Percentiles rank a stretch among this genome's conserved stretches.
Evolutionary conservation across 306 rosid species (phyloP).

Genomic region (Quillaja saponaria): DNA sequence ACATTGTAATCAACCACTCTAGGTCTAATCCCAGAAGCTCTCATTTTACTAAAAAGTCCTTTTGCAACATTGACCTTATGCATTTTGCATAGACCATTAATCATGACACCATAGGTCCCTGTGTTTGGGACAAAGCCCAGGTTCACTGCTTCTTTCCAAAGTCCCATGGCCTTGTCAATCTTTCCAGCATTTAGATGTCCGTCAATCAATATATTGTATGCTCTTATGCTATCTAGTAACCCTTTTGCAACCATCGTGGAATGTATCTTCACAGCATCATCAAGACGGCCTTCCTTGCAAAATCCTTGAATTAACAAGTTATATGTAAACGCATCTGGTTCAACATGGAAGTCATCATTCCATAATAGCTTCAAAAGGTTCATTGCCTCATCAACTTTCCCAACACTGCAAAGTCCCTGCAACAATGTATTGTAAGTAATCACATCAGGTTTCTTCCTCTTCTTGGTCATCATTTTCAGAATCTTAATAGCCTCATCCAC

Average conservation of each 20-base stretch:
- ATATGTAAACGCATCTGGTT: slow-evolving; percentile 55
- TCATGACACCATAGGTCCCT: slow-evolving; percentile 54
- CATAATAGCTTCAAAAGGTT: slow-evolving; percentile 48
- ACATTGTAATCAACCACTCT: slow-evolving; percentile 53
- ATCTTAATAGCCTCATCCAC: slow-evolving; percentile 53
- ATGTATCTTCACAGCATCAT: slow-evolving; percentile 48
- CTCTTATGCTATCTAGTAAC: slow-evolving; percentile 44
- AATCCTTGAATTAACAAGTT: slow-evolving; percentile 63
- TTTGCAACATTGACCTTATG: slow-evolving; percentile 64
- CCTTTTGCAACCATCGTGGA: slow-evolving; percentile 62
- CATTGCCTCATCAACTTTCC: slow-evolving; percentile 63
- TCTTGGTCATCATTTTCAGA: slow-evolving; percentile 58
- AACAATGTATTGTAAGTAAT: slow-evolving; percentile 69
- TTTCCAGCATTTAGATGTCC: slow-evolving; percentile 53
- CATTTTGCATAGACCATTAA: slow-evolving; percentile 81
- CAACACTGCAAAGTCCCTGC: slow-evolving; percentile 54
- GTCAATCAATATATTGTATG: slow-evolving; percentile 62
- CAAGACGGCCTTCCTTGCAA: slow-evolving; percentile 53
- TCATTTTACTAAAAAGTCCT: slow-evolving; percentile 65
- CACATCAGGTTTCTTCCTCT: slow-evolving; percentile 68
- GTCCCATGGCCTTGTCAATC: slow-evolving; percentile 45
- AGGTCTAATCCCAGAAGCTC: slow-evolving; percentile 59
- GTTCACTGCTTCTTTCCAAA: slow-evolving; percentile 57
- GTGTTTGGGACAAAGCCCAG: slow-evolving; percentile 57
- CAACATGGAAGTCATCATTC: slow-evolving; percentile 43